phyloP scores from a whole-genome alignment of 2,329 filamentous ascomycete species.

The Epichloe typhina region DNA sequence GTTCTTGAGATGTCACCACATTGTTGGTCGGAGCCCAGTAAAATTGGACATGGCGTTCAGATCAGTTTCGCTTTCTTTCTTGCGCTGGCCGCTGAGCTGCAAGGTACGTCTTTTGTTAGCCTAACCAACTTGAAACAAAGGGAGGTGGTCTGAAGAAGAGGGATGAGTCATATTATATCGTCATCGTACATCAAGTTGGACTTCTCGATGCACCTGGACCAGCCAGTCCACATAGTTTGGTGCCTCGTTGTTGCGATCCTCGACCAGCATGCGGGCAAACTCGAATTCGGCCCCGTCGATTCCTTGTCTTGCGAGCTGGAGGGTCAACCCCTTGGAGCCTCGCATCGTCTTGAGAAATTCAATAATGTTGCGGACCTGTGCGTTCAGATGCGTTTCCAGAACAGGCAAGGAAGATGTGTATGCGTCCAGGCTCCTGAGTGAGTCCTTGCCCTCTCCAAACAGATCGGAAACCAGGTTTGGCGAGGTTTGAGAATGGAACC shows the following conservation, averaged over 20 bases:
- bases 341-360: conserved; percentile 72
- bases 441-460: conserved; percentile 62
- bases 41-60: conserved; percentile 39
- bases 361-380: conserved; percentile 85
- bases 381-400: conserved; percentile 83
- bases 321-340: conserved; percentile 74
- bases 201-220: conserved; percentile 84
- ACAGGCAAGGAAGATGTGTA: conserved; percentile 70
- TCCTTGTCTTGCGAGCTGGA: conserved; percentile 85
- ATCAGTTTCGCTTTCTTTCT: conserved; percentile 48
- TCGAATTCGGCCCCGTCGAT: conserved; percentile 93
- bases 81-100: conserved; percentile 56
- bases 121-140: neutral
- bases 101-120: conserved; percentile 9
- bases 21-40: conserved; percentile 29
- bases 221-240: conserved; percentile 98
- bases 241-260: conserved; percentile 94
- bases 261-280: conserved; percentile 79
- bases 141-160: neutral
- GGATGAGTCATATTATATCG: conserved; percentile 15
- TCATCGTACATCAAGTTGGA: conserved; percentile 68
- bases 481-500: conserved; percentile 85
- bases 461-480: conserved; percentile 84
- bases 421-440: conserved; percentile 65
- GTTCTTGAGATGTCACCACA: neutral